A percentile compares a stretch with the other conserved stretches of the same genome.
Evolutionary conservation across 805 yeast genomes (phyloP).

Genomic region (Saturnispora sanitii): DNA sequence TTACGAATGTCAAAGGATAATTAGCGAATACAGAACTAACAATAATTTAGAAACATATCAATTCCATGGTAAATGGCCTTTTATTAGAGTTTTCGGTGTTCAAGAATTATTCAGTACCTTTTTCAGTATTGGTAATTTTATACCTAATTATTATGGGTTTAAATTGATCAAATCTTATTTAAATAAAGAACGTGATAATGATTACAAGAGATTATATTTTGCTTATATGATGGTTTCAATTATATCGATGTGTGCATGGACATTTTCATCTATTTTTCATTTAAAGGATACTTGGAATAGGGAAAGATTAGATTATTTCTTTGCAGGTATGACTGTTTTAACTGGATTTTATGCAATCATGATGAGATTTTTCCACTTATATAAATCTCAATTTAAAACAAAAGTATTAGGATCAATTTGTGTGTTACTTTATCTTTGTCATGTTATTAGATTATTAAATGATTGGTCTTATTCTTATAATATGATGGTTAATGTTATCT

Average conservation of each 20-base stretch:
- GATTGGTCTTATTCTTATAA: constrained; percentile 91
- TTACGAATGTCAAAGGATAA: constrained; percentile 77
- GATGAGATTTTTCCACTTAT: constrained; percentile 52
- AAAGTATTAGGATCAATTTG: constrained; percentile 33
- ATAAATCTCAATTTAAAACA: constrained; percentile 29
- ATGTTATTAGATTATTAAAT: constrained; percentile 51
- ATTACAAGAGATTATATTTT: constrained; percentile 23
- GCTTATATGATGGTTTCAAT: constrained; percentile 41
- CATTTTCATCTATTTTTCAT: constrained; percentile 78
- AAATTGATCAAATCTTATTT: constrained; percentile 24
- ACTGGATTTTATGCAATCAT: constrained; percentile 65
- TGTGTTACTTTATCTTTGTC: constrained; percentile 45
- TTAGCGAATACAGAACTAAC: constrained; percentile 46
- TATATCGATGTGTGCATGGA: constrained; percentile 81
- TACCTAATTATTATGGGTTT: constrained; percentile 51
- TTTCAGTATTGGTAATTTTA: constrained; percentile 63
- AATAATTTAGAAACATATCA: constrained; percentile 54
- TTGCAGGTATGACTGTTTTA: constrained; percentile 84
- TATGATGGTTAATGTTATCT: constrained; percentile 77
- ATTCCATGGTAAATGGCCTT: constrained; percentile 98
- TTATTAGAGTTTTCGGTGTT: constrained; percentile 59
- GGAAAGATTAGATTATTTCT: constrained; percentile 81
- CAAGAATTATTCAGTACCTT: constrained; percentile 79
- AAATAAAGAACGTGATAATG: constrained; percentile 14
- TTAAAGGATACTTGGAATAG: constrained; percentile 71